Evolutionary conservation across 148 eudicot genomes (phyloP).

Genomic region (Rhododendron simsii): DNA sequence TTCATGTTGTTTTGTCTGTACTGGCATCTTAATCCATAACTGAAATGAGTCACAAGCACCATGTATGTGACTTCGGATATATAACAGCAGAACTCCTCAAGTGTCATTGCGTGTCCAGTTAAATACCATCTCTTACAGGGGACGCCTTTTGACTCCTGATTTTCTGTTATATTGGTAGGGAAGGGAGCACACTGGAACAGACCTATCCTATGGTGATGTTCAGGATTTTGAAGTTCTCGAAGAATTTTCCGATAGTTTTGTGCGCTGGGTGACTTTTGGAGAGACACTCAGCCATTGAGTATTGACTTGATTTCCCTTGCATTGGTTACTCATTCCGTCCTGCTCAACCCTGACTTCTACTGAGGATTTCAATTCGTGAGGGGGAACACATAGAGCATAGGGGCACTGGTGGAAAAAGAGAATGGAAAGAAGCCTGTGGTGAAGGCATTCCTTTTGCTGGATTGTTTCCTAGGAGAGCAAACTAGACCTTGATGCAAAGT

Average conservation of each 20-base stretch:
- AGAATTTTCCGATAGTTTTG: slow-evolving; percentile 72
- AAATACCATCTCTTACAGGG: not conserved
- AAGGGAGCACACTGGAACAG: slow-evolving; percentile 46
- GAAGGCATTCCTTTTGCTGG: slow-evolving; percentile 1
- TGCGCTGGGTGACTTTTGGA: slow-evolving; percentile 73
- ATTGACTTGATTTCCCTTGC: not conserved
- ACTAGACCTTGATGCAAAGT: slow-evolving; percentile 9
- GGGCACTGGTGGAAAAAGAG: not conserved
- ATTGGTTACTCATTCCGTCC: not conserved
- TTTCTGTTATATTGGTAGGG: slow-evolving; percentile 30
- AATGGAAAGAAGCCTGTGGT: not conserved
- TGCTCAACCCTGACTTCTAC: not conserved
- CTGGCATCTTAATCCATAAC: not conserved
- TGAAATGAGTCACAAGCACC: not conserved
- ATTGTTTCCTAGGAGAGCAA: not conserved
- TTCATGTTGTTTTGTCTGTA: not conserved
- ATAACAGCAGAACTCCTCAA: not conserved
- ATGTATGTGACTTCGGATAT: not conserved
- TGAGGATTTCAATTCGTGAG: not conserved
- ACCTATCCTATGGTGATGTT: slow-evolving; percentile 27
- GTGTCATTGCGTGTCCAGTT: not conserved
- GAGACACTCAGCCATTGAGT: slow-evolving; percentile 55
- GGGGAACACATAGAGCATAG: not conserved
- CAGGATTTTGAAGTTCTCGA: slow-evolving; percentile 39
- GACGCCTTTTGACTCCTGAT: not conserved